These are phyloP conservation scores for Avena sativa DNA, from an alignment of 176 grass and related monocot genomes.

Conservation along the genomic window DNA sequence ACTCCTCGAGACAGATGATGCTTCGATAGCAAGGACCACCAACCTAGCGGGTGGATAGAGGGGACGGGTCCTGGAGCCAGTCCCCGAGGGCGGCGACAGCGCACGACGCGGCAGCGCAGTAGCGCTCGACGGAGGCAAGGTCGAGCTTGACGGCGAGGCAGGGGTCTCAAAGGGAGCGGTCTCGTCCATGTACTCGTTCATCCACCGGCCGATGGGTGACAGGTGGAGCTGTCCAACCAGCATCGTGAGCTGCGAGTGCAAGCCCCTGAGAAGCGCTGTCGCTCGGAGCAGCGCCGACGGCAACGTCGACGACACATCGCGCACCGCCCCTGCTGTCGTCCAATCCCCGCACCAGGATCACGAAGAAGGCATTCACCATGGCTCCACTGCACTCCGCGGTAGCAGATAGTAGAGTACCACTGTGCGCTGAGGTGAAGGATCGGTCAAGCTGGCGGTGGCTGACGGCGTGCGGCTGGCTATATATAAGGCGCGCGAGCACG, in stretches of 20 bases:
- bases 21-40: background rate
- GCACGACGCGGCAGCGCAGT: constrained; percentile 59
- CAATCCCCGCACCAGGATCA: no score
- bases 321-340: no score
- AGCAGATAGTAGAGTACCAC: no score
- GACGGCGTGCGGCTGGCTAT: no score
- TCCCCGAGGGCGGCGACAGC: constrained; percentile 64
- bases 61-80: constrained; percentile 59
- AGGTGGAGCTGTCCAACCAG: constrained; percentile 89
- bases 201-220: constrained; percentile 77
- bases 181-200: constrained; percentile 99
- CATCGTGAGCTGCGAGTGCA: constrained; percentile 76
- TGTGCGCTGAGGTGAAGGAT: no score
- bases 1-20: background rate
- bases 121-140: constrained; percentile 72
- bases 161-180: constrained; percentile 83
- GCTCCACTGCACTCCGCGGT: no score
- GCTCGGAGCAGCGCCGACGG: constrained; percentile 44
- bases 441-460: no score
- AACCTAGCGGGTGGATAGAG: constrained; percentile 73
- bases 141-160: constrained; percentile 86
- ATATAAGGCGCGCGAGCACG: no score
- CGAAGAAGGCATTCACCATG: no score
- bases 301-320: no score
- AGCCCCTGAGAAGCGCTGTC: constrained; percentile 55